These are phyloP conservation scores for Colletotrichum viniferum DNA, from an alignment of 2,329 filamentous ascomycete genomes.

Conservation along the genomic window DNA sequence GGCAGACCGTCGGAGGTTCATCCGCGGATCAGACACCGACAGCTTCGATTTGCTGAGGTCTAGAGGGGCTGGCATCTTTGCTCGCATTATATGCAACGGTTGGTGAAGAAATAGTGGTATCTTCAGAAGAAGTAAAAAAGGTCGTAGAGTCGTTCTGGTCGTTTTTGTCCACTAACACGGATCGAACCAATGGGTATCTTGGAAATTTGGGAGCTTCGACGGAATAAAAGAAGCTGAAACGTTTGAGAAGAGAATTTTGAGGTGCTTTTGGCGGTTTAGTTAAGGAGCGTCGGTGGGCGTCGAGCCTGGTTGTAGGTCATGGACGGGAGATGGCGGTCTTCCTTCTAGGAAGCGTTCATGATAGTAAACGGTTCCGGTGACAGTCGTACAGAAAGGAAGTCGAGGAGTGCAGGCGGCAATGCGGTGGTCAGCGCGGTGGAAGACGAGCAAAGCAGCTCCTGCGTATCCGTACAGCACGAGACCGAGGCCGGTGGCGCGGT, in stretches of 20 bases:
- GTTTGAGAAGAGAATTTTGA: slow-evolving; percentile 9
- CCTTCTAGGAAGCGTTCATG: slow-evolving; percentile 21
- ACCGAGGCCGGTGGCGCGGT: slow-evolving; percentile 18
- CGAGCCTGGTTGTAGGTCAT: slow-evolving; percentile 16
- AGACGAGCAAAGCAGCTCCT: slow-evolving; percentile 15
- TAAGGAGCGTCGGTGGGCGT: slow-evolving; percentile 20
- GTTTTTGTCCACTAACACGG: not conserved
- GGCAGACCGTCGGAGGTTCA: slow-evolving; percentile 63
- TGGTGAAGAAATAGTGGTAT: not conserved
- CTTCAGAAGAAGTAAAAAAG: slow-evolving; percentile 11
- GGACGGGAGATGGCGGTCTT: slow-evolving; percentile 1
- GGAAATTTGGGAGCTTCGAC: not conserved
- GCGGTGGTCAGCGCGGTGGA: slow-evolving; percentile 14
- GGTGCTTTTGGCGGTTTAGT: not conserved
- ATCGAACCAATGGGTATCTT: slow-evolving; percentile 18
- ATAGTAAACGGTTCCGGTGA: slow-evolving; percentile 9
- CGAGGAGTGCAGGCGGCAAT: slow-evolving; percentile 10
- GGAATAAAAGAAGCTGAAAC: not conserved
- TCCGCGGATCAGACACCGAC: slow-evolving; percentile 57
- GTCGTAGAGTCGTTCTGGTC: slow-evolving; percentile 13
- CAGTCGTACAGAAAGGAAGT: slow-evolving; percentile 4
- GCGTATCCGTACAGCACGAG: slow-evolving; percentile 6
- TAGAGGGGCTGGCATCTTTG: slow-evolving; percentile 50
- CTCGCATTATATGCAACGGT: slow-evolving; percentile 15
- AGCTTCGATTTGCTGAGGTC: slow-evolving; percentile 52